phyloP scores from a whole-genome alignment of 2,329 filamentous ascomycete species.

The Nemania serpens region DNA sequence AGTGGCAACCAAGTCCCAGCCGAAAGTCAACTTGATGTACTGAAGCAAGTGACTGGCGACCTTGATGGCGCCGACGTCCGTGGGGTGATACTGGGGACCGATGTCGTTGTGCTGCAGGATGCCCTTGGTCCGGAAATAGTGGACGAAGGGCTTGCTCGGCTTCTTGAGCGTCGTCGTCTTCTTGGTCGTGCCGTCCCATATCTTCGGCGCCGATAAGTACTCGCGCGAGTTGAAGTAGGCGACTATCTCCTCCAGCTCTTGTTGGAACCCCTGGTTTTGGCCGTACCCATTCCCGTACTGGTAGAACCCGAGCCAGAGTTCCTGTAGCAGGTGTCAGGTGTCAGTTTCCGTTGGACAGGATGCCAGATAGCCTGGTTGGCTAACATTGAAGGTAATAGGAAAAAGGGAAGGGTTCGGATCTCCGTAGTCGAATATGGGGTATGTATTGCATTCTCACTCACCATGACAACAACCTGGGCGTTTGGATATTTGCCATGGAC shows the following conservation, averaged over 20 bases:
- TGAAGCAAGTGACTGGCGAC: slow-evolving; percentile 63
- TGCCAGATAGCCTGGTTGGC: background rate
- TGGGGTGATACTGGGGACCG: slow-evolving; percentile 61
- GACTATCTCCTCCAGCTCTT: slow-evolving; percentile 56
- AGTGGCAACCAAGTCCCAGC: slow-evolving; percentile 59
- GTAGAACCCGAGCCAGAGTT: slow-evolving; percentile 56
- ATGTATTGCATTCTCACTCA: slow-evolving; percentile 26
- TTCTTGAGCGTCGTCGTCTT: slow-evolving; percentile 41
- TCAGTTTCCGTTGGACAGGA: background rate
- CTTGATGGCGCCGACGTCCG: slow-evolving; percentile 65
- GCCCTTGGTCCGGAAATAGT: slow-evolving; percentile 65
- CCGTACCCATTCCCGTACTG: slow-evolving; percentile 55
- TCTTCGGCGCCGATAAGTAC: slow-evolving; percentile 47
- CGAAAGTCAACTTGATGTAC: slow-evolving; percentile 60
- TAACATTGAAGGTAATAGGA: background rate
- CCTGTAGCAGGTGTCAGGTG: slow-evolving; percentile 6
- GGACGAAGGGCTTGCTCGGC: slow-evolving; percentile 52
- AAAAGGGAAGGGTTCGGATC: background rate
- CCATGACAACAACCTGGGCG: slow-evolving; percentile 52
- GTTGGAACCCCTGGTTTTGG: slow-evolving; percentile 52
- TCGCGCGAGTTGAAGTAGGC: slow-evolving; percentile 55
- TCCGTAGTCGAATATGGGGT: background rate
- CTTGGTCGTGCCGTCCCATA: slow-evolving; percentile 49
- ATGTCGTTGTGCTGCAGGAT: slow-evolving; percentile 67
- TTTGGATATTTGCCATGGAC: slow-evolving; percentile 53